Conservation (phyloP, 179 eudicot genomes). For the Amaranthus tricolor region DNA sequence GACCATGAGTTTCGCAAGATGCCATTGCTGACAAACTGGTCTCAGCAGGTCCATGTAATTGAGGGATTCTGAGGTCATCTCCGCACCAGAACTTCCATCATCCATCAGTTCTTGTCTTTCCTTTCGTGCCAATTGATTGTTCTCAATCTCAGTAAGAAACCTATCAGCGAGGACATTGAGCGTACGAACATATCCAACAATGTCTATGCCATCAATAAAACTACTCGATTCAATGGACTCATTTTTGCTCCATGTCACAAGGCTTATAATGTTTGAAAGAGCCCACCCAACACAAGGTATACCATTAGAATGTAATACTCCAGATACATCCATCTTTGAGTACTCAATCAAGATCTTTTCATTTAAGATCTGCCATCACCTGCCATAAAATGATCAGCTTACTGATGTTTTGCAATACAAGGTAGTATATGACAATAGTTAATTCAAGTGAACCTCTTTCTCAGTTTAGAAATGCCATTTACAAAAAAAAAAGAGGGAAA, state of each 20-base stretch:
- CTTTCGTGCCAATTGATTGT: constrained; percentile 34
- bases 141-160: constrained; percentile 50
- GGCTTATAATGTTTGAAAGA: constrained; percentile 67
- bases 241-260: constrained; percentile 57
- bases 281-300: constrained; percentile 82
- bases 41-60: constrained; percentile 62
- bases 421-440: neutral
- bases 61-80: constrained; percentile 37
- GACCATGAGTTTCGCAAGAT: constrained; percentile 66
- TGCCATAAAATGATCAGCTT: constrained; percentile 83
- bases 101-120: constrained; percentile 34
- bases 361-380: constrained; percentile 89
- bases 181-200: constrained; percentile 51
- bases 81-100: constrained; percentile 28
- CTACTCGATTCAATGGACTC: constrained; percentile 38
- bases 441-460: neutral
- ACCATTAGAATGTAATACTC: constrained; percentile 21
- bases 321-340: constrained; percentile 46
- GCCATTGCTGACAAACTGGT: constrained; percentile 90
- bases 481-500: neutral
- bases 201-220: constrained; percentile 58
- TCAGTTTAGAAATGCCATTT: neutral
- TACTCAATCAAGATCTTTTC: constrained; percentile 58
- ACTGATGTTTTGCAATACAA: constrained; percentile 23
- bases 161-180: constrained; percentile 57